phyloP scores from a whole-genome alignment of 2,329 filamentous ascomycete genomes.

The Epichloe typhina region DNA sequence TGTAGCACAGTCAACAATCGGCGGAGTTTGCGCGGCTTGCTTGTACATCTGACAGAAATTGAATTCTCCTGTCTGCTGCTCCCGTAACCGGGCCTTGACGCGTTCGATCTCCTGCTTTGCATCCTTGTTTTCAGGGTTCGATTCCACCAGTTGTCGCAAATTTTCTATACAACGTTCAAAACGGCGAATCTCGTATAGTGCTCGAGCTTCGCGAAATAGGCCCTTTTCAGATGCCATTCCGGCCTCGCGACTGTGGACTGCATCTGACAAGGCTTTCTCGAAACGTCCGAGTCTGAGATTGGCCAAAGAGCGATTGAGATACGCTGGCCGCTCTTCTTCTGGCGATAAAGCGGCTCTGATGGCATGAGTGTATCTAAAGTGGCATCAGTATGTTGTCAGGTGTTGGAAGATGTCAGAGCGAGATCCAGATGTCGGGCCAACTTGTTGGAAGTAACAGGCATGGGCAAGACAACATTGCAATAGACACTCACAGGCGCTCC shows the following conservation, averaged over 20 bases:
- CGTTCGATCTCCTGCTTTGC: conserved; percentile 7
- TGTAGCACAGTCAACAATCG: conserved; percentile 31
- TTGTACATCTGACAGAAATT: conserved; percentile 14
- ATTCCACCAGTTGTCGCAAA: conserved; percentile 12
- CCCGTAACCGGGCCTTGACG: conserved; percentile 18
- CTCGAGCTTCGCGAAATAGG: conserved; percentile 29
- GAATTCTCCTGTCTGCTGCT: conserved; percentile 28
- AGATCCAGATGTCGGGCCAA: too few relatives aligned
- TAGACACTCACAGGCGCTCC: conserved; percentile 17
- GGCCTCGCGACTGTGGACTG: conserved; percentile 7
- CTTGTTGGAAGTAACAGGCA: too few relatives aligned
- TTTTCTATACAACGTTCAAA: conserved; percentile 23
- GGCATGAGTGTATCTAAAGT: conserved; percentile 23
- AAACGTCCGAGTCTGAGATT: conserved; percentile 18
- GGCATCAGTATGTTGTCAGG: not conserved
- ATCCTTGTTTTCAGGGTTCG: not conserved
- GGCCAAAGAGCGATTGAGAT: conserved; percentile 22
- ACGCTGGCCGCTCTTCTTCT: conserved; percentile 21
- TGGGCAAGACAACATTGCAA: not conserved
- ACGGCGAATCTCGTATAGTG: conserved; percentile 28
- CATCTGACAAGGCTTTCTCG: conserved; percentile 19
- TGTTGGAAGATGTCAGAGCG: too few relatives aligned
- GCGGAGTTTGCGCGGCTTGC: not conserved
- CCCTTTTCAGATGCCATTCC: conserved; percentile 25
- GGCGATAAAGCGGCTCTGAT: conserved; percentile 18